These are phyloP conservation scores for Myriosclerotinia scirpicola DNA, from an alignment of 2,329 filamentous ascomycete genomes.

Conservation along the genomic window DNA sequence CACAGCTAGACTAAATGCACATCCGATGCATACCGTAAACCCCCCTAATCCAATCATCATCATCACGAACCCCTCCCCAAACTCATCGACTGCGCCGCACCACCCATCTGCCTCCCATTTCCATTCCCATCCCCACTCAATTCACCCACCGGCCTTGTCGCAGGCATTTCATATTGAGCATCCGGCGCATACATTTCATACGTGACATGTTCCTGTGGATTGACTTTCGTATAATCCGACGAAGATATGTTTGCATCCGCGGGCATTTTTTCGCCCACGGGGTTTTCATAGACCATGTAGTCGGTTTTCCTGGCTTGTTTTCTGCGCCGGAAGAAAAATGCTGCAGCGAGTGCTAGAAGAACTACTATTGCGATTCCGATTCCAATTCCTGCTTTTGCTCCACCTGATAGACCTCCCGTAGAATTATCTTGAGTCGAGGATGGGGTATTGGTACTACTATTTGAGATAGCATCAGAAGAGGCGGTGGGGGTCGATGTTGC, in stretches of 20 bases:
- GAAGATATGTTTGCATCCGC: background rate
- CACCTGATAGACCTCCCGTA: background rate
- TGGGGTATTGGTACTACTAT: background rate
- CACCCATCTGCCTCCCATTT: too few relatives aligned
- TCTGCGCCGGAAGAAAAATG: conserved; percentile 9
- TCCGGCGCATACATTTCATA: conserved; percentile 20
- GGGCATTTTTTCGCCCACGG: background rate
- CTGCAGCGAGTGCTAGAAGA: background rate
- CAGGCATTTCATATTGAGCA: background rate
- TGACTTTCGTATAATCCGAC: background rate
- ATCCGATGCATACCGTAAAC: too few relatives aligned
- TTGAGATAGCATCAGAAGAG: background rate
- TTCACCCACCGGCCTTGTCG: too few relatives aligned
- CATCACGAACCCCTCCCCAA: too few relatives aligned
- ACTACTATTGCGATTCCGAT: background rate
- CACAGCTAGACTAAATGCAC: too few relatives aligned
- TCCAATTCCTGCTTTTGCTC: conserved; percentile 13
- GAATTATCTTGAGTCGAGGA: background rate
- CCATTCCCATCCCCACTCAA: too few relatives aligned
- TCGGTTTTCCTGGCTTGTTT: background rate
- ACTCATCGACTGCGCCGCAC: too few relatives aligned
- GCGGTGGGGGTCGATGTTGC: background rate
- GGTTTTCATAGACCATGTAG: background rate
- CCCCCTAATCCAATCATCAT: too few relatives aligned
- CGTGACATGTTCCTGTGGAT: background rate